phyloP scores from a whole-genome alignment of 306 rosid genomes.

The Sophora flavescens region DNA sequence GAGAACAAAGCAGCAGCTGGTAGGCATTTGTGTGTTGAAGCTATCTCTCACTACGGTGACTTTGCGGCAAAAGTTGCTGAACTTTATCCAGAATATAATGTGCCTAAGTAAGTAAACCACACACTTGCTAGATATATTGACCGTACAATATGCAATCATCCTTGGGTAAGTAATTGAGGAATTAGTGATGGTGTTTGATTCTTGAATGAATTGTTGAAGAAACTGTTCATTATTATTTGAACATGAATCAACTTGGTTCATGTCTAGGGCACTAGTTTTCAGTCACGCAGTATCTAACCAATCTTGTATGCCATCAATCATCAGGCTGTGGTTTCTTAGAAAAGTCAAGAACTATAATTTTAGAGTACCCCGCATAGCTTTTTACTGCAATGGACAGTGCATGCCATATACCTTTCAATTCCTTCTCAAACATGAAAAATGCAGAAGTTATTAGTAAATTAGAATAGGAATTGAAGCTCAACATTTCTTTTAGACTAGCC shows the following conservation, averaged over 20 bases:
- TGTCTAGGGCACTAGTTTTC: constrained; percentile 21
- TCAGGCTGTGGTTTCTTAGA: constrained; percentile 23
- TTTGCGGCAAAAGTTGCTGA: constrained; percentile 82
- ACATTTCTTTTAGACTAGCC: background rate
- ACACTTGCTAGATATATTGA: constrained; percentile 23
- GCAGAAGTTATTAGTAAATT: constrained; percentile 7
- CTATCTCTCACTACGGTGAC: constrained; percentile 85
- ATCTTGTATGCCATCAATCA: constrained; percentile 17
- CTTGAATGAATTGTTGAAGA: constrained; percentile 34
- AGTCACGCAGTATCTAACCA: constrained; percentile 19
- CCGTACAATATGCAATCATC: constrained; percentile 21
- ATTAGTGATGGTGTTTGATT: background rate
- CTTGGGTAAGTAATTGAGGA: background rate
- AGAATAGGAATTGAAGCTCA: constrained; percentile 31
- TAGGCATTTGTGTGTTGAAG: constrained; percentile 84
- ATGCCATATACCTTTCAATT: constrained; percentile 3
- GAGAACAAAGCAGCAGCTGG: constrained; percentile 84
- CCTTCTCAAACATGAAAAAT: constrained; percentile 22
- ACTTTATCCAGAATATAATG: constrained; percentile 77
- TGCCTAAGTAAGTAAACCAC: constrained; percentile 63
- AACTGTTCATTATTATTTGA: constrained; percentile 7
- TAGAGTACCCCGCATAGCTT: background rate
- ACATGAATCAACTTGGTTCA: constrained; percentile 20
- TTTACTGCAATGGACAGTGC: background rate
- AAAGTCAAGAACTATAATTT: background rate